Conservation (phyloP, 1,284 basidiomycete species). For the Sphaerobolus stellatus region DNA sequence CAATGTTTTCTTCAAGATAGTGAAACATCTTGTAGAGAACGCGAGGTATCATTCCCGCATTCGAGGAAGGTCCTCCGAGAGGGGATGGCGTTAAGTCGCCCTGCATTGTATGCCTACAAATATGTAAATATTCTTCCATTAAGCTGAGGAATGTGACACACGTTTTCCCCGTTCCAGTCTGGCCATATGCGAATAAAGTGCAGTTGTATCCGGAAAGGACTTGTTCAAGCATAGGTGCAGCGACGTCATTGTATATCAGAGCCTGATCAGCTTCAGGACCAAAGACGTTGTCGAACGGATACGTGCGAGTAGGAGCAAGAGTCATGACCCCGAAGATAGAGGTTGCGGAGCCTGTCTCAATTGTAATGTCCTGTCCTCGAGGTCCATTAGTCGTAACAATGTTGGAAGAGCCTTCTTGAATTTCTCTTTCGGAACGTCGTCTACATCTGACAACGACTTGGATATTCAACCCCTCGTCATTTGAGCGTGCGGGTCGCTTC, state of each 20-base stretch:
- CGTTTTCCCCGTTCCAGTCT: conserved; percentile 99
- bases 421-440: conserved; percentile 77
- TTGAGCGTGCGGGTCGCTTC: neutral
- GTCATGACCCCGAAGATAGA: conserved; percentile 68
- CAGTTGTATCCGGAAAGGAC: conserved; percentile 97
- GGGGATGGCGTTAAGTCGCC: conserved; percentile 83
- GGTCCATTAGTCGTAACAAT: conserved; percentile 77
- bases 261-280: conserved; percentile 97
- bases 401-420: conserved; percentile 77
- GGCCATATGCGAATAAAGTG: conserved; percentile 97
- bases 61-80: conserved; percentile 82
- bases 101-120: conserved; percentile 87
- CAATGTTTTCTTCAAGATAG: conserved; percentile 71
- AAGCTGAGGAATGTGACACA: conserved; percentile 31
- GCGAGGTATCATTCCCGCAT: conserved; percentile 98
- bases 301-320: conserved; percentile 73
- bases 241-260: conserved; percentile 92
- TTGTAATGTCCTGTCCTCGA: conserved; percentile 70
- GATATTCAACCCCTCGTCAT: conserved; percentile 71
- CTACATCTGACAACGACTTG: conserved; percentile 90
- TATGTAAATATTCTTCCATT: conserved; percentile 3
- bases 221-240: conserved; percentile 89
- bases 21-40: conserved; percentile 92
- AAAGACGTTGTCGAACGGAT: conserved; percentile 92
- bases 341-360: conserved; percentile 69